Base-by-base conservation (phyloP, 164 flowering plant species). In the Amborella trichopoda region DNA sequence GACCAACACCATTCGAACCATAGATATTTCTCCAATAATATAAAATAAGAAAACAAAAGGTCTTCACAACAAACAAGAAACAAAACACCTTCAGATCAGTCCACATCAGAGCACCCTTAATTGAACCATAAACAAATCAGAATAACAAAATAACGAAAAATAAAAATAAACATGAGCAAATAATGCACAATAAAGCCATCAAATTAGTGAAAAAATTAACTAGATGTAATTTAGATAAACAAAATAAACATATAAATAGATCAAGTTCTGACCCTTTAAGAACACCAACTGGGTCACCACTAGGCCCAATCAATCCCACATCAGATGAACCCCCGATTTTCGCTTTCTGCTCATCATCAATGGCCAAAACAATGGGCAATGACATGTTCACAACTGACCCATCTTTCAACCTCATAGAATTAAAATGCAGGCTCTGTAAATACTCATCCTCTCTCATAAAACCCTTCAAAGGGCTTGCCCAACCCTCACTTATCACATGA, bases 371-470 rank as follows among this genome's bases (percentile, higher is more conserved):
- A 65, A 90, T 83, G 1, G 98, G 96, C 48, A 90, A 67, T 30
- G 96, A 90, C 95, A 90, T 90, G 55, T 90, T 90, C 17, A 78
- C 96, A 8, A 86, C 5, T 4, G 52, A 30, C 20, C 98, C 98
- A 70, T 77, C 80, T 19, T 56, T 48, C 69, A 68, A 30, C 34
- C 76, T 70, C 27, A 81, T 28, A 28, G 48, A 74, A 62, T 81
- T 90, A 56, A 90, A 90, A 70, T 86, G 98, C 84, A 90, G 60
- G 43, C 78, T 71, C 78, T 86, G 96, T 66, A 90, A 61, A 52
- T 86, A 90, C 76, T 90, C 83, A 46, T 66, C 54, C 54, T 90
- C 98, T 60, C 94, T 76, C 98, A 90, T 90, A 52, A 90, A 90
- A 53, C 98, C 96, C 48, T 50, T 72, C 63, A 90, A 60, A 1